These are phyloP conservation scores for Lyophyllum shimeji DNA, from an alignment of 768 basidiomycete genomes.

Conservation along the genomic window DNA sequence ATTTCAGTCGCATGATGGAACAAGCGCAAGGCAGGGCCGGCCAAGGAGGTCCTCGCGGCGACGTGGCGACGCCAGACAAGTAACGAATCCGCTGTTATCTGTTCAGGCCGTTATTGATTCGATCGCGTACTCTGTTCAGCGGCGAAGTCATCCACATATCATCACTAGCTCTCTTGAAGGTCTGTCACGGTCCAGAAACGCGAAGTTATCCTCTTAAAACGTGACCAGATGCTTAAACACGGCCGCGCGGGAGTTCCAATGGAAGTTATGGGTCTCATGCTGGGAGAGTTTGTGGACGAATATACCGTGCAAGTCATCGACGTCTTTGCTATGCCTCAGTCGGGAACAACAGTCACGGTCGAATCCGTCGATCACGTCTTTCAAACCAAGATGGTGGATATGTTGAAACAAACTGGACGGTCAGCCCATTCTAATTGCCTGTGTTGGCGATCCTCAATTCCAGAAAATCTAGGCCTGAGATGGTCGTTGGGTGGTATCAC, in stretches of 20 bases:
- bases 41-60: slow-evolving; percentile 40
- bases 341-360: slow-evolving; percentile 95
- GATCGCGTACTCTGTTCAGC: slow-evolving; percentile 36
- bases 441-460: neutral
- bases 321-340: slow-evolving; percentile 99
- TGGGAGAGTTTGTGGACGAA: slow-evolving; percentile 98
- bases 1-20: slow-evolving; percentile 50
- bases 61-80: slow-evolving; percentile 74
- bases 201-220: neutral
- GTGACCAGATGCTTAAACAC: slow-evolving; percentile 94
- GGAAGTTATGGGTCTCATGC: slow-evolving; percentile 99
- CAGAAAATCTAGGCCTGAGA: slow-evolving; percentile 69
- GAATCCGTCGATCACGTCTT: slow-evolving; percentile 99
- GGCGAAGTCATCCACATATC: slow-evolving; percentile 98
- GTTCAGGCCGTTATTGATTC: slow-evolving; percentile 2
- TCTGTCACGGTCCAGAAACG: slow-evolving; percentile 26
- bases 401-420: slow-evolving; percentile 99
- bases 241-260: slow-evolving; percentile 98
- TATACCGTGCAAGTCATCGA: slow-evolving; percentile 94
- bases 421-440: slow-evolving; percentile 34
- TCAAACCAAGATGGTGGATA: slow-evolving; percentile 97
- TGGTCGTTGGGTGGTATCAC: slow-evolving; percentile 99
- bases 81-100: slow-evolving; percentile 29
- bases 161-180: slow-evolving; percentile 95
- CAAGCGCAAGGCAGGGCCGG: slow-evolving; percentile 44